Base-by-base conservation (phyloP, 1,139 yeast genomes). In the Hansenula anomala region DNA sequence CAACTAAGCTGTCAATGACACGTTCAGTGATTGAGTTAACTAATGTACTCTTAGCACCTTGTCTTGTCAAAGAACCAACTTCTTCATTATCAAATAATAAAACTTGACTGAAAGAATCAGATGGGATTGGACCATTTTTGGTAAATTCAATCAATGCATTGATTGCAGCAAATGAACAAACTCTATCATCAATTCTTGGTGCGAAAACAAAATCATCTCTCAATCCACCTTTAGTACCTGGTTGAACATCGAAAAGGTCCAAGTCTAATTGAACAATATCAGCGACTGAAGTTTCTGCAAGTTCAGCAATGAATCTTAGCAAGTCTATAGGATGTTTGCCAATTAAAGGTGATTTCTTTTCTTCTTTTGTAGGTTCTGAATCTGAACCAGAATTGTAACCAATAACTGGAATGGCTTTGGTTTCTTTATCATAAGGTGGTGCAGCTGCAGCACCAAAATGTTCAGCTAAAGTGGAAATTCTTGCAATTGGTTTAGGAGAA, bases 121-220 rank as follows among this genome's bases (percentile, higher is more conserved):
- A 36, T 50, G 54, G 45, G 54, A 49, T 34, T 23, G 9, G 4
- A 31, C 49, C 45, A 20, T 51, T 47, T 30, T 57, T 51, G 13
- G 64, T 44, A 38, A 43, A 60, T 47, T 75, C 78, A 36, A 78
- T 56, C 46, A 80, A 61, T 0, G 79, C 73, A 37, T 63, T 57
- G 36, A 78, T 56, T 4, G 83, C 84, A 22, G 82, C 71, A 59
- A 67, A 80, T 3, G 82, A 73, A 58, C 86, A 79, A 42, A 80
- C 61, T 54, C 86, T 64, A 59, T 80, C 88, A 52, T 80, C 88
- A 33, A 80, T 60, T 51, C 87, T 66, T 32, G 87, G 85, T 19
- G 82, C 81, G 55, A 69, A 78, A 33, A 80, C 58, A 54, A 80
- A 80, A 45, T 80, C 87, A 42, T 71, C 66, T 39, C 70, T 67